Evolutionary conservation across 1,284 basidiomycete species (phyloP).

Genomic region (Inonotus hispidus): DNA sequence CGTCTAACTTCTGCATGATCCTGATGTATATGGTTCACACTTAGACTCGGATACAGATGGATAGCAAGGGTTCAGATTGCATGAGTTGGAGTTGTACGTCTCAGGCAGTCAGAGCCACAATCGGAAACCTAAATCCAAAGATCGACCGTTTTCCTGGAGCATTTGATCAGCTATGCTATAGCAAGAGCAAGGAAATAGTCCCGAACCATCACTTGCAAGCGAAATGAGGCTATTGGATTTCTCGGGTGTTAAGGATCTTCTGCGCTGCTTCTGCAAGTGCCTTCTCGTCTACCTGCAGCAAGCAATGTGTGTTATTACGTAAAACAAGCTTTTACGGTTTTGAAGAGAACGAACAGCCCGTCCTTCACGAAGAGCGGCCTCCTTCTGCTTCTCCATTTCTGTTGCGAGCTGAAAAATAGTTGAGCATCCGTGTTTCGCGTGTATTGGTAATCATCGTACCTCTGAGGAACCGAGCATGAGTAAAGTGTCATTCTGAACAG

Average conservation of each 20-base stretch:
- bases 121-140: no score
- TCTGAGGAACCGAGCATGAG: neutral
- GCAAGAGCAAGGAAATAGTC: no score
- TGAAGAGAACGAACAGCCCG: conserved; percentile 8
- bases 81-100: no score
- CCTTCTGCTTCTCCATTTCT: conserved; percentile 15
- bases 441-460: neutral
- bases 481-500: neutral
- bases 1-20: no score
- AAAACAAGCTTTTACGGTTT: neutral
- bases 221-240: no score
- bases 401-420: conserved; percentile 7
- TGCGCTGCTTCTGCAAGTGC: conserved; percentile 17
- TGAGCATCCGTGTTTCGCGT: neutral
- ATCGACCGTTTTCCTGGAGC: no score
- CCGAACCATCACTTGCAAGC: no score
- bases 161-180: no score
- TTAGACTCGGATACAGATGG: no score
- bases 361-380: conserved; percentile 11
- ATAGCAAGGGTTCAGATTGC: no score
- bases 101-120: no score
- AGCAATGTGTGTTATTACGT: neutral
- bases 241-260: conserved; percentile 8
- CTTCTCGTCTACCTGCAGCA: conserved; percentile 15
- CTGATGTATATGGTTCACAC: no score